Base-by-base conservation (phyloP, 108 stramenopile genomes). In the Cyclotella choctawhatcheeana region DNA sequence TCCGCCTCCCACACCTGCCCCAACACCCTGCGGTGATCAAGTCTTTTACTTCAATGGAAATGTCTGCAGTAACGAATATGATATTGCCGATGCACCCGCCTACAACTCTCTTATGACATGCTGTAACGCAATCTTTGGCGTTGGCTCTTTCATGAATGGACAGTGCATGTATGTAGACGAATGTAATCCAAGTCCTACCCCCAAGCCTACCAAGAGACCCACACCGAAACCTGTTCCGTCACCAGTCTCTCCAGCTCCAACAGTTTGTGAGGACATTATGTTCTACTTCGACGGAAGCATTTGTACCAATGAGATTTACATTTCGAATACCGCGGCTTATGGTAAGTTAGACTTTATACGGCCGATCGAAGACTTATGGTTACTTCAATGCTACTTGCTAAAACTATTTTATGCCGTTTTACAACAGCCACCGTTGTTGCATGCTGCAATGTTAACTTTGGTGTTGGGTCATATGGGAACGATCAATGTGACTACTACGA, bases 381-480 rank as follows among this genome's bases (percentile, higher is more conserved):
- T n/a, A 48, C 47, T 48, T 10, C 47, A 48, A 48, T n/a, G 47
- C 18, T 4, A n/a, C 18, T 48, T 10, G 18, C 47, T n/a, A n/a
- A n/a, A n/a, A n/a, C n/a, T n/a, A n/a, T n/a, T n/a, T n/a, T n/a
- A n/a, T n/a, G n/a, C n/a, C n/a, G n/a, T 60, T 40, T 14, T 21
- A 13, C 18, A 10, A 2, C 26, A 60, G 59, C 7, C 27, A 40
- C 59, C 34, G 18, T 35, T 7, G 13, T 24, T 8, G 59, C 33
- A 34, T 60, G 59, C 34, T 60, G 59, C 59, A 60, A 35, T 20
- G 34, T 24, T 2, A 60, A 60, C 35, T 60, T 37, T 24, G 33
- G 35, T 60, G 35, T 40, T 1, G 59, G 59, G 5, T 60, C 59
- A 6, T 40, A 24, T 3, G 2, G 0, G 3, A 40, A 4, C 26